phyloP scores from a whole-genome alignment of 1,284 basidiomycete genomes.

The Pisolithus thermaeus region DNA sequence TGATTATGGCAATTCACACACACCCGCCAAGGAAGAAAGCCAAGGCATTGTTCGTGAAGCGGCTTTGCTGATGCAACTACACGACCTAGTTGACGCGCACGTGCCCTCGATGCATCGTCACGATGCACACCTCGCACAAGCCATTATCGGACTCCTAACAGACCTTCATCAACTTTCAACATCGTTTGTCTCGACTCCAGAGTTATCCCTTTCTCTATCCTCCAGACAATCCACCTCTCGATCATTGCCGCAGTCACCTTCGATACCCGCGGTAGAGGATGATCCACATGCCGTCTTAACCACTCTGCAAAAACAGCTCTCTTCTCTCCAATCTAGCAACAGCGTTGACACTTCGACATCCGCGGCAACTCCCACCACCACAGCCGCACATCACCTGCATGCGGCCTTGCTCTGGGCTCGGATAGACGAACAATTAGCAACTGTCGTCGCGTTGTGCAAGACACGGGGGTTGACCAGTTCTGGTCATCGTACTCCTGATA shows the following conservation, averaged over 20 bases:
- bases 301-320: constrained; percentile 61
- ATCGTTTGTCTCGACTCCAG: constrained; percentile 11
- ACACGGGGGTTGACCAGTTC: constrained; percentile 39
- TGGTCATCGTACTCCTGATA: neutral
- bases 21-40: neutral
- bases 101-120: constrained; percentile 37
- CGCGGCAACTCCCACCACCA: constrained; percentile 19
- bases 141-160: constrained; percentile 60
- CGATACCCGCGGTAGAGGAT: constrained; percentile 14
- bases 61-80: constrained; percentile 59
- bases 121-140: constrained; percentile 57
- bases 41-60: constrained; percentile 33
- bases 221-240: neutral
- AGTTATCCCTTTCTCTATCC: constrained; percentile 7
- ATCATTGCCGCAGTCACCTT: neutral
- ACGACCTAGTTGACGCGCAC: constrained; percentile 44
- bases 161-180: constrained; percentile 59
- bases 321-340: constrained; percentile 48
- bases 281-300: constrained; percentile 45
- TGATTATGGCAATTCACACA: constrained; percentile 31
- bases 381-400: constrained; percentile 56
- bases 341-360: neutral
- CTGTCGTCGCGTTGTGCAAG: constrained; percentile 57
- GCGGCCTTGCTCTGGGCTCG: constrained; percentile 65
- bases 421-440: constrained; percentile 70